Evolutionary conservation across 2,329 filamentous ascomycete genomes (phyloP).

Genomic region (Claviceps citrina): DNA sequence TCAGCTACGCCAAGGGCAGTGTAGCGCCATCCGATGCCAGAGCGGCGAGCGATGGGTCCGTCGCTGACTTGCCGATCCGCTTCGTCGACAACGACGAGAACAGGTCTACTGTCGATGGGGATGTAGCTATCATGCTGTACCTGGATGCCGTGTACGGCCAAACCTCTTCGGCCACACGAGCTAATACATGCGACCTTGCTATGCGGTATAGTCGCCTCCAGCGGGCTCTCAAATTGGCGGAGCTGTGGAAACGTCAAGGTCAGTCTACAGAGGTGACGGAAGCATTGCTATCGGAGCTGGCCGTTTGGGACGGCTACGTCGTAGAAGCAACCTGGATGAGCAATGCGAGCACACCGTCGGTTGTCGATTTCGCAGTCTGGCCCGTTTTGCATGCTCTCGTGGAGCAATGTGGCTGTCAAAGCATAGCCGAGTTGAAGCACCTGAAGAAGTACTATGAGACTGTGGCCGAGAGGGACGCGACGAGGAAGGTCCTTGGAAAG

Average conservation of each 20-base stretch:
- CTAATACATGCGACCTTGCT: constrained; percentile 18
- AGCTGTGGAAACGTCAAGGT: constrained; percentile 7
- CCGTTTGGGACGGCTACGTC: constrained; percentile 25
- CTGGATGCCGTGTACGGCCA: constrained; percentile 38
- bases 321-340: neutral
- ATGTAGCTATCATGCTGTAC: constrained; percentile 41
- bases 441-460: constrained; percentile 25
- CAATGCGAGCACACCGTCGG: neutral
- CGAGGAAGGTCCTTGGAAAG: constrained; percentile 12
- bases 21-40: constrained; percentile 10
- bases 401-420: constrained; percentile 17
- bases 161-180: constrained; percentile 11
- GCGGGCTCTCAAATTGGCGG: constrained; percentile 20
- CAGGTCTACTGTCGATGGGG: constrained; percentile 32
- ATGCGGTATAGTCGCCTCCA: constrained; percentile 27
- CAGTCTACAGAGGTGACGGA: constrained; percentile 5
- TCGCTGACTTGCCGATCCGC: constrained; percentile 22
- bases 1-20: constrained; percentile 32
- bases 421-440: constrained; percentile 15
- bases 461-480: constrained; percentile 12
- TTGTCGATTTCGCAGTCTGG: constrained; percentile 40
- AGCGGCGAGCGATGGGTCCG: neutral
- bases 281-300: constrained; percentile 19
- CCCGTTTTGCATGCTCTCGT: constrained; percentile 36
- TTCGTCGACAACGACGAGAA: constrained; percentile 39